These are phyloP conservation scores for Boletus edulis DNA, from an alignment of 768 basidiomycete genomes.

Conservation along the genomic window DNA sequence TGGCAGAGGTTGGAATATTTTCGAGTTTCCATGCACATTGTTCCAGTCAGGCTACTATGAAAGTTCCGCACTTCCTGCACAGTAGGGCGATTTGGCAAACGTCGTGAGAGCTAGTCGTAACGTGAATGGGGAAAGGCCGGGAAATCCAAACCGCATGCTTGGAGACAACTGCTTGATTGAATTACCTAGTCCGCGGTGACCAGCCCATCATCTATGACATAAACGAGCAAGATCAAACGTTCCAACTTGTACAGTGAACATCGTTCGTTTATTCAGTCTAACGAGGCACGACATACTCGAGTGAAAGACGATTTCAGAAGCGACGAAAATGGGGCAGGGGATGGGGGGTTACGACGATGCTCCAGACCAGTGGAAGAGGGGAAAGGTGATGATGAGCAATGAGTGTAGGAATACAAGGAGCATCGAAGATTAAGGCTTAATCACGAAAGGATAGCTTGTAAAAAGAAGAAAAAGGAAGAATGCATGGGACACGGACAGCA, in stretches of 20 bases:
- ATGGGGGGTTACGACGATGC: conserved; percentile 54
- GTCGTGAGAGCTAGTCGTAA: too few species aligned
- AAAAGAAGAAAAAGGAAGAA: conserved; percentile 2
- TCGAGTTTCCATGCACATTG: too few species aligned
- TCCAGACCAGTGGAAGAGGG: conserved; percentile 48
- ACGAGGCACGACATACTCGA: not conserved
- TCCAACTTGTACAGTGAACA: not conserved
- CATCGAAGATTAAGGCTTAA: conserved; percentile 40
- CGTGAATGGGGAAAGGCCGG: too few species aligned
- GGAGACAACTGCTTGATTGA: too few species aligned
- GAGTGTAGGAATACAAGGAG: conserved; percentile 35
- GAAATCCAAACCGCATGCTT: too few species aligned
- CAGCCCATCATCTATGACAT: too few species aligned
- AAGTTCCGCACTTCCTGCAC: too few species aligned
- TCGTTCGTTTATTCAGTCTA: not conserved
- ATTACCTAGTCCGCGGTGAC: too few species aligned
- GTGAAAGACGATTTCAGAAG: not conserved
- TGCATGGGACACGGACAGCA: not conserved
- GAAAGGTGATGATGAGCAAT: conserved; percentile 19
- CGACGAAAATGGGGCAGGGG: not conserved
- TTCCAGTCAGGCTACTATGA: too few species aligned
- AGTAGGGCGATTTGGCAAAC: too few species aligned
- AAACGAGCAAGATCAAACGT: too few species aligned
- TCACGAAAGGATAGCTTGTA: not conserved
- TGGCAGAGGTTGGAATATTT: too few species aligned